phyloP scores from a whole-genome alignment of 495 filamentous ascomycete species.

The Penicillium paradoxum region DNA sequence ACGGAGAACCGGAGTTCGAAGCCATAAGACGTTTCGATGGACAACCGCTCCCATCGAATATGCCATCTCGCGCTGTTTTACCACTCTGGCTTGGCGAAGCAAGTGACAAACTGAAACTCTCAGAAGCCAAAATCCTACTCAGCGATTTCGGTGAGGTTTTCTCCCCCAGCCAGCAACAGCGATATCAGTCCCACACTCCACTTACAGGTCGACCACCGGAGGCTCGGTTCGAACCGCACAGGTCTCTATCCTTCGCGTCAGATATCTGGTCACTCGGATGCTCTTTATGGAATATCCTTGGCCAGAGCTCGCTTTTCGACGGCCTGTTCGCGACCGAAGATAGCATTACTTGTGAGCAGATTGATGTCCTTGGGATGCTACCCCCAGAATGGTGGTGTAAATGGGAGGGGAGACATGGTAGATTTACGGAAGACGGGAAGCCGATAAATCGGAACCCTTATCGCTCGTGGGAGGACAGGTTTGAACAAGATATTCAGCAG shows the following conservation, averaged over 20 bases:
- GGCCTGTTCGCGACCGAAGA: constrained; percentile 14
- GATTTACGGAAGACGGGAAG: constrained; percentile 12
- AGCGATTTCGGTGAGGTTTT: constrained; percentile 32
- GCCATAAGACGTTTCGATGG: constrained; percentile 22
- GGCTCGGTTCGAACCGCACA: constrained; percentile 14
- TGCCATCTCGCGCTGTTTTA: constrained; percentile 18
- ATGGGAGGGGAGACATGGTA: constrained; percentile 8
- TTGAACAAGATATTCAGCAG: constrained; percentile 11
- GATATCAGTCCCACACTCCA: neutral
- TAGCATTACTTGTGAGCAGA: constrained; percentile 20
- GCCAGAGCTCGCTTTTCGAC: constrained; percentile 10
- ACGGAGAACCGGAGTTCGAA: constrained; percentile 20
- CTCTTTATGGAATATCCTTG: constrained; percentile 21
- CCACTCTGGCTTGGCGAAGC: constrained; percentile 29
- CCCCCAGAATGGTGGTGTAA: constrained; percentile 21
- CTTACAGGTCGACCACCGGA: neutral
- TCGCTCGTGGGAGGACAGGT: constrained; percentile 11
- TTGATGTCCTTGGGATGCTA: constrained; percentile 18
- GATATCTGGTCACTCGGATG: constrained; percentile 33
- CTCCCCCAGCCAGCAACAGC: neutral
- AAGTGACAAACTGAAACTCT: constrained; percentile 20
- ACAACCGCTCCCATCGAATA: constrained; percentile 19
- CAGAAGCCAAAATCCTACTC: constrained; percentile 31
- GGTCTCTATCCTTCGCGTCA: constrained; percentile 21
- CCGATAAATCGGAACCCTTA: constrained; percentile 7